phyloP scores from a whole-genome alignment of 1,284 basidiomycete genomes.

The Trichosporon sp. region DNA sequence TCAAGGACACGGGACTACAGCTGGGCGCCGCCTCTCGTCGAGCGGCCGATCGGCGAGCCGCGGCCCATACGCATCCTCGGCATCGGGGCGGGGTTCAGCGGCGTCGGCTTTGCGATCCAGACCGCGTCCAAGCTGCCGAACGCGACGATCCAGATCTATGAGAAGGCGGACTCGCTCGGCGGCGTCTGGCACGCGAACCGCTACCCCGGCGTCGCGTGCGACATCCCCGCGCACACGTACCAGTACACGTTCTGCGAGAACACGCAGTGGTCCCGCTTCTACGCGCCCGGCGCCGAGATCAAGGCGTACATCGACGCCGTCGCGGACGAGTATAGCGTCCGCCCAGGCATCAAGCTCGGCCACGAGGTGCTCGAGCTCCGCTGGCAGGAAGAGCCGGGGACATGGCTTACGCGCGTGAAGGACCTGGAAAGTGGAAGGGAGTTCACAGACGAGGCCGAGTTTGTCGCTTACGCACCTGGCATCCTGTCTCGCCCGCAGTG shows the following conservation, averaged over 20 bases:
- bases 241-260: slow-evolving; percentile 24
- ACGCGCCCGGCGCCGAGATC: slow-evolving; percentile 34
- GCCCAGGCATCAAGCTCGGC: slow-evolving; percentile 26
- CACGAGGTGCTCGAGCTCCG: slow-evolving; percentile 27
- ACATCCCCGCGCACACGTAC: slow-evolving; percentile 36
- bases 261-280: slow-evolving; percentile 27
- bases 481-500: slow-evolving; percentile 28
- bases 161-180: slow-evolving; percentile 14
- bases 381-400: slow-evolving; percentile 23
- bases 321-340: slow-evolving; percentile 23
- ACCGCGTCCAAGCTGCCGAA: slow-evolving; percentile 9
- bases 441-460: slow-evolving; percentile 26
- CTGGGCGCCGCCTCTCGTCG: slow-evolving; percentile 12
- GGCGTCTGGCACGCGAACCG: slow-evolving; percentile 31
- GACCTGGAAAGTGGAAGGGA: slow-evolving; percentile 3
- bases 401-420: slow-evolving; percentile 29
- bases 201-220: slow-evolving; percentile 34
- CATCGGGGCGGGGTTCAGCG: slow-evolving; percentile 18
- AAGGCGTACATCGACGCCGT: slow-evolving; percentile 25
- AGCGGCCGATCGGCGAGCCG: slow-evolving; percentile 5
- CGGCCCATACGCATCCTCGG: slow-evolving; percentile 8
- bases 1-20: slow-evolving; percentile 1
- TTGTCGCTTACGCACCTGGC: slow-evolving; percentile 36
- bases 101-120: slow-evolving; percentile 15
- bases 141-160: slow-evolving; percentile 14